Evolutionary conservation across 306 rosid species (phyloP), one percentile per base, ranked within the genome.

Genomic region (Trifolium dubium): DNA sequence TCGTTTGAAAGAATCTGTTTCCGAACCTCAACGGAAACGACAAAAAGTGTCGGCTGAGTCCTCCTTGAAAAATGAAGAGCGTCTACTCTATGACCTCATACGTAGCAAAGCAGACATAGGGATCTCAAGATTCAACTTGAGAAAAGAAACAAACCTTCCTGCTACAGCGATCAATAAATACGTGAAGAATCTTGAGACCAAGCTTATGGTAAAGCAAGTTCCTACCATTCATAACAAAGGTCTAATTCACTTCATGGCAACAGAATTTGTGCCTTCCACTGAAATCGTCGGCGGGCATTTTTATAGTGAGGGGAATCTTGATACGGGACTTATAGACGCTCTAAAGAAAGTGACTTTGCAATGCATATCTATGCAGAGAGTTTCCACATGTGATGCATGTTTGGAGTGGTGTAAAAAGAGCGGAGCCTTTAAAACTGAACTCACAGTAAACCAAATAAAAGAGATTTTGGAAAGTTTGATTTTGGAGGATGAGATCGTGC

Each of bases 261-360:
- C 81, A 8, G 92, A 90, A 55, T 90, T 92, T 63, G 87, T 87
- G 78, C 98, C 95, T 1, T 82, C 95, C 0, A 77, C 76, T 81
- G 97, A 88, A 51, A 74, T 89, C 74, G 84, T 88, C 0, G 95
- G 97, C 40, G 92, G 98, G 47, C 84, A 72, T 54, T 90, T 94
- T 91, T 90, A 92, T 32, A 74, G 1, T 4, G 82, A 86, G 0
- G 96, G 92, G 12, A 73, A 6, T 34, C 83, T 92, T 6, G 91
- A 91, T 75, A 32, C 39, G 0, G 87, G 75, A 5, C 81, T 81
- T 55, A 87, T 90, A 79, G 70, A 79, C 46, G 19, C 40, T n/a
- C 58, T 79, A 15, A 88, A 90, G 78, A 58, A 39, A 2, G 69
- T 53, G 7, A 87, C 85, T 56, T 62, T 70, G 43, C 75, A 74